Evolutionary conservation across 2,329 filamentous ascomycete species (phyloP).

Genomic region (Aspergillus arachidicola): DNA sequence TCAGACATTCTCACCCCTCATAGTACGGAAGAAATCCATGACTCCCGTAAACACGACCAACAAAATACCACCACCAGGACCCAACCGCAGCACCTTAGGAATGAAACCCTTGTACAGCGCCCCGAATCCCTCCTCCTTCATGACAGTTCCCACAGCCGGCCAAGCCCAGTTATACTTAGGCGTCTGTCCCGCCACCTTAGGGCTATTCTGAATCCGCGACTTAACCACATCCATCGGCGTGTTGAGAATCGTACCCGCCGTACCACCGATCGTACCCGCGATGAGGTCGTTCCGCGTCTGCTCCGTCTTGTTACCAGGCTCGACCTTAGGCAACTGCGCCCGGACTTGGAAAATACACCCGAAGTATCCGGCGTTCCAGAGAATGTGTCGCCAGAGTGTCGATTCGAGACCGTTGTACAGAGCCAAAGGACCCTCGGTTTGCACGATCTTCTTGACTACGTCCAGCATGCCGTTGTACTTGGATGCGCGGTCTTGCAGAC

Average conservation of each 20-base stretch:
- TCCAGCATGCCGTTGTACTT: conserved; percentile 62
- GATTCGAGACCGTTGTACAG: conserved; percentile 97
- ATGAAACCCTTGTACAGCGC: conserved; percentile 98
- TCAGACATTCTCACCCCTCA: conserved; percentile 45
- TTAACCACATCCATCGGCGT: conserved; percentile 98
- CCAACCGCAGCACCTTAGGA: conserved; percentile 84
- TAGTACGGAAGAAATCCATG: conserved; percentile 82
- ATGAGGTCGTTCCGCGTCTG: conserved; percentile 87
- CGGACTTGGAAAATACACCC: conserved; percentile 98
- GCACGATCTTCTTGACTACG: conserved; percentile 68
- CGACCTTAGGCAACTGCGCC: conserved; percentile 76
- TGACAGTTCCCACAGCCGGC: conserved; percentile 80
- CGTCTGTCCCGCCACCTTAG: conserved; percentile 75
- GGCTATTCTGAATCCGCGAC: conserved; percentile 93
- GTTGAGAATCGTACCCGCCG: conserved; percentile 87
- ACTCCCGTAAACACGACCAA: conserved; percentile 54
- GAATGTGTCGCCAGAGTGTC: conserved; percentile 91
- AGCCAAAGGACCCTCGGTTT: conserved; percentile 79
- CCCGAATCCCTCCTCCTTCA: conserved; percentile 87
- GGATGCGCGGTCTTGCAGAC: conserved; percentile 92
- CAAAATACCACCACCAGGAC: conserved; percentile 67
- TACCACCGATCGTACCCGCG: conserved; percentile 85
- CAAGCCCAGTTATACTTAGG: conserved; percentile 99
- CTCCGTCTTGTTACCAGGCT: conserved; percentile 67
- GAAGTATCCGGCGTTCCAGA: conserved; percentile 97